Base-by-base conservation (phyloP, 768 basidiomycete genomes). In the Macrolepiota albuminosa region DNA sequence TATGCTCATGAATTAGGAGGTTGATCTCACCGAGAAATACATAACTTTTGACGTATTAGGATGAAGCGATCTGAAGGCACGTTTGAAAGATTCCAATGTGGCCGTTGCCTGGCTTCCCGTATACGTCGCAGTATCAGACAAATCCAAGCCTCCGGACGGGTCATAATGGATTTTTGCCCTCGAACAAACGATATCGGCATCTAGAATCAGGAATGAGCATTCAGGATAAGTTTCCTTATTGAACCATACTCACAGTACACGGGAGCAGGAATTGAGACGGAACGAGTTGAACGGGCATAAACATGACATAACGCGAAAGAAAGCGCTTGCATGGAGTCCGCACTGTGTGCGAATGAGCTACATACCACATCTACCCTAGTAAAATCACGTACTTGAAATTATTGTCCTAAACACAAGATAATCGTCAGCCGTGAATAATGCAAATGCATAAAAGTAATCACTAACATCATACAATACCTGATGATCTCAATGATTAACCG, bases 231-330 rank as follows among this genome's bases (percentile, higher is more conserved):
- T 8, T 26, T 7, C 10, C 16, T 8, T 21, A 21, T 9, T 31
- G 21, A 37, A 36, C 21, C 13, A 29, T 40, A 63, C 86, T 66
- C 66, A 92, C 91, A 93, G 62, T 93, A 93, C 0, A 93, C 89
- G 0, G 91, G 91, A 0, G 91, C 91, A 0, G 91, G 91, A 46
- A 93, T 93, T 0, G 91, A 93, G 0, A 94, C 91, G 0, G 89
- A 89, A 8, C 92, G 86, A 0, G 92, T 93, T 0, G 91, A 80
- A 0, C 90, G 81, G 0, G 91, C 89, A 54, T 91, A 93, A 0
- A 91, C 85, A 50, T 94, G 89, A 66, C 89, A 91, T 0, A 94
- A 75, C 0, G 87, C 82, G 56, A 87, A 93, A 0, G 87, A 82
- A 0, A 93, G 69, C 0, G 81, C 78, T 64, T 93, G 92, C 45